phyloP scores from a whole-genome alignment of 2,329 filamentous ascomycete species.

The Fusarium subglutinans region DNA sequence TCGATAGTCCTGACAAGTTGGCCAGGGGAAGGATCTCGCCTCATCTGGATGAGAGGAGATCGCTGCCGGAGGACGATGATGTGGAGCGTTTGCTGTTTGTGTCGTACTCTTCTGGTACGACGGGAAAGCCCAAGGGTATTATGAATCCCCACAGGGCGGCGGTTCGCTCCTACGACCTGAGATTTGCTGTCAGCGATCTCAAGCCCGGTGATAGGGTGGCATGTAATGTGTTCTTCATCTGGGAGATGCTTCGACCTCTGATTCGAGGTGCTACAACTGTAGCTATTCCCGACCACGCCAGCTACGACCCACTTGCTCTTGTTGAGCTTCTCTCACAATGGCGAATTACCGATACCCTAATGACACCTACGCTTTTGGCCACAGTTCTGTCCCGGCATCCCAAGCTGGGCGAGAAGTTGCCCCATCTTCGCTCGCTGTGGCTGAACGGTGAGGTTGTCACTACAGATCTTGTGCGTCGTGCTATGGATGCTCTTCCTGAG shows the following conservation, averaged over 20 bases:
- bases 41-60: conserved; percentile 54
- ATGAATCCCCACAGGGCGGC: conserved; percentile 80
- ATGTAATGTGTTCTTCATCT: conserved; percentile 90
- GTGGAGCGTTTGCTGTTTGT: conserved; percentile 80
- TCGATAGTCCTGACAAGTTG: conserved; percentile 60
- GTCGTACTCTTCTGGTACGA: conserved; percentile 83
- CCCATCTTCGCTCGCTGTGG: conserved; percentile 76
- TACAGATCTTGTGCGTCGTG: conserved; percentile 76
- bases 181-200: conserved; percentile 76
- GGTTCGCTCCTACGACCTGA: conserved; percentile 76
- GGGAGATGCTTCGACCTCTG: conserved; percentile 83
- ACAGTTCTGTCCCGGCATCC: conserved; percentile 77
- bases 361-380: conserved; percentile 82
- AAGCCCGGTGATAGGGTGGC: conserved; percentile 79
- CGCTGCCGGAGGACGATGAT: conserved; percentile 71
- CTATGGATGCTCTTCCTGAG: conserved; percentile 72
- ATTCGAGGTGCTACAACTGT: conserved; percentile 80
- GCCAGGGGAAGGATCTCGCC: conserved; percentile 40
- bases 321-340: conserved; percentile 74
- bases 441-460: conserved; percentile 86
- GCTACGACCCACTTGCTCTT: conserved; percentile 79
- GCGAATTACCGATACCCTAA: conserved; percentile 80
- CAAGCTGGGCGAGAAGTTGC: conserved; percentile 69
- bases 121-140: conserved; percentile 83
- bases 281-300: conserved; percentile 77